Evolutionary conservation across 495 filamentous ascomycete genomes (phyloP).

Genomic region (Aspergillus baeticus): DNA sequence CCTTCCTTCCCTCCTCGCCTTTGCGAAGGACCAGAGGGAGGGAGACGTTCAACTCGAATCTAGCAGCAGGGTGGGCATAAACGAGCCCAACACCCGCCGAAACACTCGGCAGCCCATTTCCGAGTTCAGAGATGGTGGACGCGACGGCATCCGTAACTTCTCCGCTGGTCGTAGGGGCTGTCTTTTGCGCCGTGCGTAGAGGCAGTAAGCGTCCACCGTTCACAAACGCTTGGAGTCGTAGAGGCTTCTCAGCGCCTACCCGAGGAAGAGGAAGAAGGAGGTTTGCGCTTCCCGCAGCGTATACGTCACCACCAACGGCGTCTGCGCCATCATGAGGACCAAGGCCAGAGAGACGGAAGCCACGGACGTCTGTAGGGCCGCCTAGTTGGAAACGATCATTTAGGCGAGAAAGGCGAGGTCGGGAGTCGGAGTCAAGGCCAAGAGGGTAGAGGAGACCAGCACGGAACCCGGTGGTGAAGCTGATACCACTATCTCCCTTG

Average conservation of each 20-base stretch:
- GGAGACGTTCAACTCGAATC: conserved; percentile 95
- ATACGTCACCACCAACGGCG: conserved; percentile 87
- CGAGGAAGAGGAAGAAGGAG: conserved; percentile 81
- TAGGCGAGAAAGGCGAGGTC: conserved; percentile 65
- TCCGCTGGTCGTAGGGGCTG: conserved; percentile 47
- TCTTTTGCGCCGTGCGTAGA: conserved; percentile 57
- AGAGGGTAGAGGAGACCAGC: conserved; percentile 65
- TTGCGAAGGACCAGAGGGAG: conserved; percentile 76
- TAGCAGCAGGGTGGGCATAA: conserved; percentile 86
- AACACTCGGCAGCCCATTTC: conserved; percentile 75
- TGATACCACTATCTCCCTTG: conserved; percentile 70
- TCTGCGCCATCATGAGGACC: conserved; percentile 84
- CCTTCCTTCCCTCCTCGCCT: conserved; percentile 86
- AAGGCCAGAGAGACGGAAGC: conserved; percentile 84
- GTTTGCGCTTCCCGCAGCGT: conserved; percentile 81
- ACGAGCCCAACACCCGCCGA: conserved; percentile 88
- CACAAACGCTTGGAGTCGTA: conserved; percentile 84
- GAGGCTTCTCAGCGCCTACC: conserved; percentile 73
- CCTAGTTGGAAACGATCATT: conserved; percentile 96
- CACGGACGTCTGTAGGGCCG: conserved; percentile 90
- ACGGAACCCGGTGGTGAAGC: conserved; percentile 61
- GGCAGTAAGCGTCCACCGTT: conserved; percentile 86
- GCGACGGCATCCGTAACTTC: conserved; percentile 54
- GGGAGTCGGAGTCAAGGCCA: conserved; percentile 48
- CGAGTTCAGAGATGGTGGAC: conserved; percentile 60